Evolutionary conservation across 257 asterid species (phyloP), one percentile per base, ranked within the genome.

Genomic region (Lithospermum erythrorhizon): DNA sequence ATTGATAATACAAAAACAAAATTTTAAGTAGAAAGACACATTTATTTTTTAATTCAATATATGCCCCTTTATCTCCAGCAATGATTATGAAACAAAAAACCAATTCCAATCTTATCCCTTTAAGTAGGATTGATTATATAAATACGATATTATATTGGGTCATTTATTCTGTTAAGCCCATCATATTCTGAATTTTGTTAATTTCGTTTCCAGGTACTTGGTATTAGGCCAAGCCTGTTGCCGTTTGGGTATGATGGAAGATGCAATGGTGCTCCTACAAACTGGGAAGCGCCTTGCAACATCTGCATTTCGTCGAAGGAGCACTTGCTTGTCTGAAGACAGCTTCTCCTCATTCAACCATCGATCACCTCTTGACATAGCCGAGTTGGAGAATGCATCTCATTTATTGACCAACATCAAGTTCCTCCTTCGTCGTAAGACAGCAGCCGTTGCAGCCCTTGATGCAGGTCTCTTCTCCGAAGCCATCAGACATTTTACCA

Each of bases 211-310:
- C 68, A 88, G 96, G 86, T 91, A 87, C 69, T 73, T 83, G 52
- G 88, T 86, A 5, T 65, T 91, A 15, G 98, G 98, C 16, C 93
- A 88, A 76, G 96, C 98, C 3, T 91, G 98, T 70, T 88, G 91
- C 78, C 96, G 82, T 71, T 71, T 91, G 45, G 98, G 98, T 0
- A 71, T 91, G 35, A 83, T 91, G 96, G 96, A 91, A 83, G 98
- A 87, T 56, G 96, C 96, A 0, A 79, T 88, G 98, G 88, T 78
- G 17, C 87, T 91, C 45, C 87, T 91, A 32, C 98, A 85, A 72
- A 83, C 96, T 22, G 94, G 93, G 0, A 91, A 85, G 74, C 96
- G 96, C 72, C 84, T 91, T n/a, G 93, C 95, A 61, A 75, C 91
- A 30, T 95, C 86, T 15, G 95, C 91, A 6, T 82, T 79, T 74